Conservation (phyloP, 139 green algal genomes). For the Monoraphidium neglectum region DNA sequence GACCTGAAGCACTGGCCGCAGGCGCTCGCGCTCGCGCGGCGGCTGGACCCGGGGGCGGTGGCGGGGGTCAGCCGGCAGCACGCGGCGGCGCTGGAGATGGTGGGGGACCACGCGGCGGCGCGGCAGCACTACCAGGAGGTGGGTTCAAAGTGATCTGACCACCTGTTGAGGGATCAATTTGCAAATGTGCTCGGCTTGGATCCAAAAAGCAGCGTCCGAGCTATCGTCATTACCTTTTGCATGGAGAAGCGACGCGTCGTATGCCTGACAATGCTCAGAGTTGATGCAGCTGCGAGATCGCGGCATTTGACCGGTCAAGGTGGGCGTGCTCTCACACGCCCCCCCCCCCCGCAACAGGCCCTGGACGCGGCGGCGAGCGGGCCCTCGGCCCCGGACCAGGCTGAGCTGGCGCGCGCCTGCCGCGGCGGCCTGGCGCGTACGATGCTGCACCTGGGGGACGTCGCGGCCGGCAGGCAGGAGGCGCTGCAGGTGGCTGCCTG, state of each 20-base stretch:
- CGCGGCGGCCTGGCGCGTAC: slow-evolving; percentile 60
- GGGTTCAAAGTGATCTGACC: not conserved
- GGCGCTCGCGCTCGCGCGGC: slow-evolving; percentile 71
- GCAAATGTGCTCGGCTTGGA: not conserved
- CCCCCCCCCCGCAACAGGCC: no score
- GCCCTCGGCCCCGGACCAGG: not conserved
- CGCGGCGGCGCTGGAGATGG: slow-evolving; percentile 61
- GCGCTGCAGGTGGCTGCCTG: slow-evolving; percentile 30
- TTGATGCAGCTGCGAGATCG: no score
- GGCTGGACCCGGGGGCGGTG: slow-evolving; percentile 60
- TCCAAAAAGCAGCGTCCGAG: no score
- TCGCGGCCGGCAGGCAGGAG: slow-evolving; percentile 55
- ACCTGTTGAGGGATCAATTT: no score
- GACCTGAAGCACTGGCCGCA: slow-evolving; percentile 80
- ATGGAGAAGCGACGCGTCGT: no score
- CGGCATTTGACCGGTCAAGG: no score
- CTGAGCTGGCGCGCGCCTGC: slow-evolving; percentile 16
- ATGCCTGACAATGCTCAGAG: no score
- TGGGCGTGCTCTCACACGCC: no score
- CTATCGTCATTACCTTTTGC: no score
- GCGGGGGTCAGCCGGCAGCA: slow-evolving; percentile 59
- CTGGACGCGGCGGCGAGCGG: slow-evolving; percentile 31
- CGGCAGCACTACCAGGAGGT: slow-evolving; percentile 61
- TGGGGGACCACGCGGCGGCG: slow-evolving; percentile 37
- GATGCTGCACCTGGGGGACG: slow-evolving; percentile 68